Evolutionary conservation across 2,329 filamentous ascomycete genomes (phyloP).

Genomic region (Cladosporium sphaerospermum): DNA sequence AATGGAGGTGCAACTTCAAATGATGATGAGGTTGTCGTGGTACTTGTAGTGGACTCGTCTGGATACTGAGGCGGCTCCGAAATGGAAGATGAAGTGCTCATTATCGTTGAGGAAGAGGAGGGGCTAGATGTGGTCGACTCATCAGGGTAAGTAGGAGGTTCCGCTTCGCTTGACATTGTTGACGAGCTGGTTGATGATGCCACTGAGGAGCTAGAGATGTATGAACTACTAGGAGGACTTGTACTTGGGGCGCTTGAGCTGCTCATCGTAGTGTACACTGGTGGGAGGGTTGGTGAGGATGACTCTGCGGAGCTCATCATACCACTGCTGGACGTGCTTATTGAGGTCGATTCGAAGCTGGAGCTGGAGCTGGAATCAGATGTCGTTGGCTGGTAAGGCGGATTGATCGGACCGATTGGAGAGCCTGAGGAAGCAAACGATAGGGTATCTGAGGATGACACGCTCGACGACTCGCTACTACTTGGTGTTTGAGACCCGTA

Average conservation of each 20-base stretch:
- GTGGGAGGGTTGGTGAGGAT: constrained; percentile 1
- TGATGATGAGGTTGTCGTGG: background rate
- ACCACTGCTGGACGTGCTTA: background rate
- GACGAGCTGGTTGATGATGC: constrained; percentile 4
- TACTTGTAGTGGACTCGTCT: background rate
- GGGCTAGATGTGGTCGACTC: background rate
- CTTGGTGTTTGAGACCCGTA: background rate
- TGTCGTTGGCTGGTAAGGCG: background rate
- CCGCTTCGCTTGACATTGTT: background rate
- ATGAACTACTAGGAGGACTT: background rate
- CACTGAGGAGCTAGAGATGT: constrained; percentile 1
- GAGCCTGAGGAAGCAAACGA: constrained; percentile 7
- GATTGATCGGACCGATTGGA: constrained; percentile 9
- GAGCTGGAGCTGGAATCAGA: background rate
- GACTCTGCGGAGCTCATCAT: background rate
- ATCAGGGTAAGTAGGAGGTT: background rate
- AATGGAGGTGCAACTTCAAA: constrained; percentile 1
- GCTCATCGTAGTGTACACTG: background rate
- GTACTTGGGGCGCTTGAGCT: background rate
- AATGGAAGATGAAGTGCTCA: too few relatives aligned
- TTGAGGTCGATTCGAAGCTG: background rate
- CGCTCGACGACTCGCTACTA: background rate
- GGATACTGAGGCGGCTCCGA: background rate
- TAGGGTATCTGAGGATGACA: background rate
- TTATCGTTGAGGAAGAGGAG: background rate